phyloP scores from a whole-genome alignment of 768 basidiomycete genomes.

The Leccinum subtestaceum region DNA sequence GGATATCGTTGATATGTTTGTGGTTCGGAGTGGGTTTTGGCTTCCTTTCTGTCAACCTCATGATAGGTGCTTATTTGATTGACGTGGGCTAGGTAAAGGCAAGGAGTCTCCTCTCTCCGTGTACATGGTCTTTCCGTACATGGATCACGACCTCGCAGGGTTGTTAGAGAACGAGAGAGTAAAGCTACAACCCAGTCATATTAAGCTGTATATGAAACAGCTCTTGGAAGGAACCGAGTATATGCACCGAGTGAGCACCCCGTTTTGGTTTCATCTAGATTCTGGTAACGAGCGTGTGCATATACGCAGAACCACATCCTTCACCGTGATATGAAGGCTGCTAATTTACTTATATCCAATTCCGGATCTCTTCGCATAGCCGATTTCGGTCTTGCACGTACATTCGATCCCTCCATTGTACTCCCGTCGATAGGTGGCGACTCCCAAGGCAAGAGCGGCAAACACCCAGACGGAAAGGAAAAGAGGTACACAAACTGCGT shows the following conservation, averaged over 20 bases:
- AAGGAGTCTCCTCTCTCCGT: slow-evolving; percentile 73
- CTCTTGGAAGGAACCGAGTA: slow-evolving; percentile 95
- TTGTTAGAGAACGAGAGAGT: slow-evolving; percentile 89
- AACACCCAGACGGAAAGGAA: slow-evolving; percentile 46
- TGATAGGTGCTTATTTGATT: background rate
- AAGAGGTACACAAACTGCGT: slow-evolving; percentile 93
- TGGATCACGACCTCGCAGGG: slow-evolving; percentile 98
- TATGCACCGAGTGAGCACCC: slow-evolving; percentile 77
- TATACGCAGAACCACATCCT: slow-evolving; percentile 82
- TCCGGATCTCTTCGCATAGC: slow-evolving; percentile 82
- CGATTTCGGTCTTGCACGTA: slow-evolving; percentile 93
- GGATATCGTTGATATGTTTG: slow-evolving; percentile 89
- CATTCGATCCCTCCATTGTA: slow-evolving; percentile 56
- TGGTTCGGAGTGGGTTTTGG: slow-evolving; percentile 62
- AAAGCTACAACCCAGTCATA: slow-evolving; percentile 75
- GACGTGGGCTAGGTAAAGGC: slow-evolving; percentile 39
- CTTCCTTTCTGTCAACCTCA: background rate
- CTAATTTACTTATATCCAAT: slow-evolving; percentile 92
- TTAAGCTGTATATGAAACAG: slow-evolving; percentile 96
- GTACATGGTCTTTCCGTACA: slow-evolving; percentile 99
- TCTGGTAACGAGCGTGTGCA: slow-evolving; percentile 9
- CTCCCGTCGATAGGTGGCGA: slow-evolving; percentile 23
- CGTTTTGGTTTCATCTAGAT: slow-evolving; percentile 1
- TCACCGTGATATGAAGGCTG: slow-evolving; percentile 98
- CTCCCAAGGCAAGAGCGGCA: slow-evolving; percentile 19